phyloP scores from a whole-genome alignment of 371 early-diverging fungal genomes.

The Sporodiniella umbellata region DNA sequence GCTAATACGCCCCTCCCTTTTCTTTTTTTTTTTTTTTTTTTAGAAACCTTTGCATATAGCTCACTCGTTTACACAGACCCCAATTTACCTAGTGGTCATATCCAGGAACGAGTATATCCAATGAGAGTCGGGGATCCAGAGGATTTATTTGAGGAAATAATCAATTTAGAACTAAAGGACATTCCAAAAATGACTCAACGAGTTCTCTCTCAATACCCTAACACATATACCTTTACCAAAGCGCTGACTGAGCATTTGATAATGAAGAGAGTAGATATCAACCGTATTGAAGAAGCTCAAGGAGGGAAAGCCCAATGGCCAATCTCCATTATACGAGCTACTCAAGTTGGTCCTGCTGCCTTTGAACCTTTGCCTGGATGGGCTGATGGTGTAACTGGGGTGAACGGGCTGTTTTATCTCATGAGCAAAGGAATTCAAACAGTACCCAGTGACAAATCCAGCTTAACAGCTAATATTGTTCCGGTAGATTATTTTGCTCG shows the following conservation, averaged over 20 bases:
- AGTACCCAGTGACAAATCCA: conserved; percentile 34
- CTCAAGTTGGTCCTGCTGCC: conserved; percentile 54
- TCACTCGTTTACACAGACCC: conserved; percentile 45
- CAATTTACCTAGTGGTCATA: conserved; percentile 42
- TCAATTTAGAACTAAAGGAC: conserved; percentile 47
- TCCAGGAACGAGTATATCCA: conserved; percentile 59
- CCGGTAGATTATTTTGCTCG: conserved; percentile 53
- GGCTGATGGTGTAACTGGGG: conserved; percentile 63
- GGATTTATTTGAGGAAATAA: conserved; percentile 47
- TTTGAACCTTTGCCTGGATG: conserved; percentile 61
- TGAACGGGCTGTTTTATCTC: conserved; percentile 37
- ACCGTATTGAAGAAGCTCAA: conserved; percentile 47
- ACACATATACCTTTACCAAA: conserved; percentile 64
- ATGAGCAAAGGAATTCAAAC: conserved; percentile 38
- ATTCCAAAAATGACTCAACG: conserved; percentile 53
- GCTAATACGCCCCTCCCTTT: too few species aligned
- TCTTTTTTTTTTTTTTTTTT: too few species aligned
- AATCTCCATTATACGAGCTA: conserved; percentile 58
- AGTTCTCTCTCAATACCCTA: conserved; percentile 46
- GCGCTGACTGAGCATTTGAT: conserved; percentile 59
- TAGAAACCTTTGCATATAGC: conserved; percentile 45
- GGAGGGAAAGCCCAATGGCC: conserved; percentile 51
- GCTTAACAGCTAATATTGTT: conserved; percentile 48
- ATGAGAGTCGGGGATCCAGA: conserved; percentile 58
- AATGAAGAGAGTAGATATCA: conserved; percentile 52